Percentiles rank a stretch among this genome's conserved stretches.
Conservation (phyloP, 805 yeast genomes). For the Yarrowia porcina region DNA sequence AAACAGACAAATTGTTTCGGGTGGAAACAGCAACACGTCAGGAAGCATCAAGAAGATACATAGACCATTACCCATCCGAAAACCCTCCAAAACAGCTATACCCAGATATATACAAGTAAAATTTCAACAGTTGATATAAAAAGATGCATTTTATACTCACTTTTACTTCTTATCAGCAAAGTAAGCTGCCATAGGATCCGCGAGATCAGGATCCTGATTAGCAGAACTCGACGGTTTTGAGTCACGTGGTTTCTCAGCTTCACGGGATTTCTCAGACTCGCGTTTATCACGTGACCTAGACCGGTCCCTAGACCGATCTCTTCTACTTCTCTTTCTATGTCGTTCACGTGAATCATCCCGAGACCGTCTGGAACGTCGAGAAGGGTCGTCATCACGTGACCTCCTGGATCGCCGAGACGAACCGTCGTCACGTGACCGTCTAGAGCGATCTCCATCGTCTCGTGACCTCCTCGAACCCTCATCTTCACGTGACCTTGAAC, state of each 20-base stretch:
- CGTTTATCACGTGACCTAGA: not conserved
- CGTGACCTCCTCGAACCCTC: not conserved
- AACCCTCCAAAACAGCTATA: too few species aligned
- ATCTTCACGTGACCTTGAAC: too few species aligned
- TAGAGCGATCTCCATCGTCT: not conserved
- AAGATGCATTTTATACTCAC: not conserved
- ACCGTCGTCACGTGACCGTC: not conserved
- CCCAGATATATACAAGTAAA: too few species aligned
- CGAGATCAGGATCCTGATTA: not conserved
- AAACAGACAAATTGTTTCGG: too few species aligned
- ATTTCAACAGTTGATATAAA: too few species aligned
- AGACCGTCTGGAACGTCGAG: not conserved
- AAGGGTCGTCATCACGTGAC: not conserved
- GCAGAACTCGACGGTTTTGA: not conserved
- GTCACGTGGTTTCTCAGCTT: too few species aligned
- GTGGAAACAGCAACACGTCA: too few species aligned
- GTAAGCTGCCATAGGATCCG: slow-evolving; percentile 19
- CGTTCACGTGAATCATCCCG: not conserved
- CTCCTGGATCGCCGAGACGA: not conserved
- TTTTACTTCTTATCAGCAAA: slow-evolving; percentile 3
- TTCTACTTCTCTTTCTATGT: not conserved
- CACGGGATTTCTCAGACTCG: not conserved
- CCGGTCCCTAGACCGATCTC: not conserved
- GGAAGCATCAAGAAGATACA: too few species aligned
- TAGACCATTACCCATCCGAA: too few species aligned